Evolutionary conservation across 371 early-diverging fungal genomes (phyloP), one percentile per base, ranked within the genome.

Genomic region (Lichtheimia corymbifera): DNA sequence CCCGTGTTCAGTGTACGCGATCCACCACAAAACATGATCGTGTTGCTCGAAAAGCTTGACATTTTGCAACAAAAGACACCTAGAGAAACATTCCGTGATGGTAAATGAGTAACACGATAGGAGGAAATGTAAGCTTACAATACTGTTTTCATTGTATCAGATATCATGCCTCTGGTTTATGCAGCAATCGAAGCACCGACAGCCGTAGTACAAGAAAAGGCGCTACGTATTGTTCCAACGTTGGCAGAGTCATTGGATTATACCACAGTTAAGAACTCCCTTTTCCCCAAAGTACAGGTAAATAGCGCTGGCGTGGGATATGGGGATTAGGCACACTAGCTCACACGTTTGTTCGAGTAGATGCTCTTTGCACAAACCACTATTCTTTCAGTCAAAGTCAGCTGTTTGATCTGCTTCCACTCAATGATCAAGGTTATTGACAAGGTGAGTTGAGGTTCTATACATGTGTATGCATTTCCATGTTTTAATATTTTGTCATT

Each of bases 111-210:
- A 30, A 59, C 2, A 40, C 14, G 22, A 20, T 13, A 20, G 35
- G 35, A 28, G 25, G 27, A 2, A 6, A 28, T 45, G 0, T 22
- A 14, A 11, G 5, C 12, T 12, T 30, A 13, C 42, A 13, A 12
- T 58, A 4, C 40, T 55, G 20, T 67, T 44, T 49, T 49, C n/a
- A 20, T 13, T 35, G 4, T 35, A 17, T 17, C 62, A 84, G 85
- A 89, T 65, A 82, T 93, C 9, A 85, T 94, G 89, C 91, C 93
- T 0, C 69, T 91, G 1, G 82, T 92, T 5, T 90, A 91, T 63
- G 76, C 83, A 47, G 84, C 92, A 1, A 76, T 93, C 17, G 87
- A 86, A 56, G 76, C 81, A 11, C 76, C 83, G 12, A 79, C 83
- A 6, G 73, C 73, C 35, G 68, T 79, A n/a, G 87, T 94, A 13